These are phyloP conservation scores for Lepidium didymum DNA, from an alignment of 345 rosid species.

Conservation along the genomic window DNA sequence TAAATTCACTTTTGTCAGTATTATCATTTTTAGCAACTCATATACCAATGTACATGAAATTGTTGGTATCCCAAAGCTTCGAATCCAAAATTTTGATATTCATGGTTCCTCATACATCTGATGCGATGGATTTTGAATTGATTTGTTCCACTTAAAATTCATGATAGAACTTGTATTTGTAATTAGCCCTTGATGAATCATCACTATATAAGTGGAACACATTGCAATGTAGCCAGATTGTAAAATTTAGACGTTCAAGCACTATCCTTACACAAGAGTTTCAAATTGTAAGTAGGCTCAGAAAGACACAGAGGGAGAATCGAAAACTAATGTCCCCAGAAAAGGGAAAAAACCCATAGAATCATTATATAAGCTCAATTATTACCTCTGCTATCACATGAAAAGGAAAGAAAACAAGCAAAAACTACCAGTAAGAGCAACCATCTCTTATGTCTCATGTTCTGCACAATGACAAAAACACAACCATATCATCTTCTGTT, in stretches of 20 bases:
- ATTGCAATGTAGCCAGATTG: background rate
- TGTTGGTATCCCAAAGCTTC: background rate
- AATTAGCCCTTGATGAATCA: background rate
- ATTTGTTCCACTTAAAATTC: background rate
- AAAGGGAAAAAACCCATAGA: background rate
- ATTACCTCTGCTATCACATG: conserved; percentile 43
- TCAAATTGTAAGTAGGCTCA: background rate
- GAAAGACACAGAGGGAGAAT: background rate
- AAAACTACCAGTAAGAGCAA: conserved; percentile 27
- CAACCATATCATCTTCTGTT: background rate
- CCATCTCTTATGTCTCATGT: conserved; percentile 38
- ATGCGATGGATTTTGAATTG: background rate
- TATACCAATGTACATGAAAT: background rate
- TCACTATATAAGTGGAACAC: background rate
- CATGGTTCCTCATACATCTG: background rate
- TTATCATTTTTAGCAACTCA: background rate
- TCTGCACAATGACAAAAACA: conserved; percentile 21
- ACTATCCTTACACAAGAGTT: background rate
- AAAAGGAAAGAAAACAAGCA: conserved; percentile 25
- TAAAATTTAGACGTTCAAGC: background rate
- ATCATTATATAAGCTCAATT: background rate
- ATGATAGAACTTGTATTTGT: background rate
- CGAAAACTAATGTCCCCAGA: background rate
- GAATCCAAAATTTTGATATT: background rate
- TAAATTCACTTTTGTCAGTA: background rate